These are phyloP conservation scores for Meira nashicola DNA, from an alignment of 1,284 basidiomycete species.

Conservation along the genomic window DNA sequence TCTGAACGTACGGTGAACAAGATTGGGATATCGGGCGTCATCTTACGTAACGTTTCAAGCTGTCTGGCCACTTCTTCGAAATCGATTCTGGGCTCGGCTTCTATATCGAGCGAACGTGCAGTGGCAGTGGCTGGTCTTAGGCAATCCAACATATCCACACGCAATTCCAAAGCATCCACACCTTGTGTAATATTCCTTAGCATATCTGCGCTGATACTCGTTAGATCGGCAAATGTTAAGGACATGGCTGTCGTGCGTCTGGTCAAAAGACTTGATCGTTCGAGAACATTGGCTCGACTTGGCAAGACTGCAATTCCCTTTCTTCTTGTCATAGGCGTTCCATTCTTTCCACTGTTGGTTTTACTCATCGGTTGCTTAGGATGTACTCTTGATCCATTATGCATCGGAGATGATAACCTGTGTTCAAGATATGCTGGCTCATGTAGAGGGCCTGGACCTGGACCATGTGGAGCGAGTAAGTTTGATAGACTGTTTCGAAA, in stretches of 20 bases:
- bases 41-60: conserved; percentile 8
- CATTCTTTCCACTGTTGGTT: too few relatives aligned
- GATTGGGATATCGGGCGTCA: conserved; percentile 11
- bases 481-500: conserved; percentile 3
- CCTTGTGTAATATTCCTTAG: conserved; percentile 15
- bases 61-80: conserved; percentile 16
- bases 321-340: too few relatives aligned
- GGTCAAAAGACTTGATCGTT: conserved; percentile 12
- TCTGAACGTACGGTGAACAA: conserved; percentile 17
- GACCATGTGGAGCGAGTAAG: conserved; percentile 6
- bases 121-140: conserved; percentile 8
- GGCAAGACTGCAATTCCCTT: conserved; percentile 1
- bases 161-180: conserved; percentile 21
- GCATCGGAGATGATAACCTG: too few relatives aligned
- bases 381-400: too few relatives aligned
- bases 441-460: not conserved
- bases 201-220: conserved; percentile 2
- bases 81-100: conserved; percentile 13
- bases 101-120: not conserved
- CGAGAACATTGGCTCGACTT: conserved; percentile 11
- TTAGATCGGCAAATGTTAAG: conserved; percentile 19
- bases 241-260: conserved; percentile 15
- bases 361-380: too few relatives aligned
- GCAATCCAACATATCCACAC: conserved; percentile 18
- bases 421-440: not conserved